A percentile compares a stretch with the other conserved stretches of the same genome.
Conservation (phyloP, 306 rosid species). For the Malus sieversii region DNA sequence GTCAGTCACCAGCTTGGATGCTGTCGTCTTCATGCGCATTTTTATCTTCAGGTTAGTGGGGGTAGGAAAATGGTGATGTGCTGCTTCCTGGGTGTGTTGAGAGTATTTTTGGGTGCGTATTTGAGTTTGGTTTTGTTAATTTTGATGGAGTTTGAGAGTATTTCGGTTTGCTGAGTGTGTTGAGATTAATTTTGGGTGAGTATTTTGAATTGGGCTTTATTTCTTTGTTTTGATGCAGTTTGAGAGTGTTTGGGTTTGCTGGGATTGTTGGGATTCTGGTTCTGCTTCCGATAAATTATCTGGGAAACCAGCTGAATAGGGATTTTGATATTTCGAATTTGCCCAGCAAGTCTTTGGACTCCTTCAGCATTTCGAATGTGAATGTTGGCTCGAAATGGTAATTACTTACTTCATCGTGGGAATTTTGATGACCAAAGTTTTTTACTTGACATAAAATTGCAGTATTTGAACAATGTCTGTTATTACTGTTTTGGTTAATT, state of each 20-base stretch:
- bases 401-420: constrained; percentile 3
- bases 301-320: constrained; percentile 54
- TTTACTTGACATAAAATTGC: neutral
- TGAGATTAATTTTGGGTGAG: neutral
- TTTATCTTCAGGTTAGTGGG: constrained; percentile 57
- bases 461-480: neutral
- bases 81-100: neutral
- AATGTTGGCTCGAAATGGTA: constrained; percentile 72
- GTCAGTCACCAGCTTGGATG: constrained; percentile 58
- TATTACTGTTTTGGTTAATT: neutral
- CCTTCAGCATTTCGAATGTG: constrained; percentile 77
- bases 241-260: constrained; percentile 55
- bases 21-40: constrained; percentile 67
- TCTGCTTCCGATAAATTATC: constrained; percentile 69
- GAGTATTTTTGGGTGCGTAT: neutral
- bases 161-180: constrained; percentile 41
- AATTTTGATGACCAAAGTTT: neutral
- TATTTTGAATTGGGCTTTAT: neutral
- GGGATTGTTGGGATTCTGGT: constrained; percentile 52
- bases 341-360: constrained; percentile 58
- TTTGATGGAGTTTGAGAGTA: constrained; percentile 49
- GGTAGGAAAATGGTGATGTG: neutral
- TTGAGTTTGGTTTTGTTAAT: neutral
- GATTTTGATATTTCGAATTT: constrained; percentile 48
- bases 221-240: constrained; percentile 33